These are phyloP conservation scores for Mucor ambiguus DNA, from an alignment of 371 early-diverging fungal species.

Conservation along the genomic window DNA sequence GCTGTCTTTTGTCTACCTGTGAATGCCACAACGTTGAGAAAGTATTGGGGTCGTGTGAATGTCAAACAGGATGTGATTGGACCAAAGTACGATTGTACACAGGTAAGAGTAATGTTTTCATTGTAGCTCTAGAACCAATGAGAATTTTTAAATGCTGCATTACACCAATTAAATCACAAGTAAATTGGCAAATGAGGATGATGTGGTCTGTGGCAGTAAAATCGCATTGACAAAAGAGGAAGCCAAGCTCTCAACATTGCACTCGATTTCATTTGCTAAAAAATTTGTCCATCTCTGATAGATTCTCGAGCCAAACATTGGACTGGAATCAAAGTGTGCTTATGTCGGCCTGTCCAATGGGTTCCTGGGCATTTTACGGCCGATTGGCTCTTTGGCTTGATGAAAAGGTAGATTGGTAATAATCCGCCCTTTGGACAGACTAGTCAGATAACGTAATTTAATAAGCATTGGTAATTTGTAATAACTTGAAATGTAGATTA, in stretches of 20 bases:
- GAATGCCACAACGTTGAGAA: neutral
- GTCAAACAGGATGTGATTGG: constrained; percentile 9
- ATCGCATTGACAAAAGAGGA: neutral
- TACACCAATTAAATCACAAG: constrained; percentile 6
- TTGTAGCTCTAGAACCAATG: neutral
- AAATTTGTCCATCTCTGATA: neutral
- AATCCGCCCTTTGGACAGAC: neutral
- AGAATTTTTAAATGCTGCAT: neutral
- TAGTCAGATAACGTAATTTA: neutral
- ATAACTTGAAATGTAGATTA: neutral
- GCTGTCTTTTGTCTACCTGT: constrained; percentile 2
- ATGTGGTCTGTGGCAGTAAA: neutral
- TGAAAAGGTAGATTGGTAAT: neutral
- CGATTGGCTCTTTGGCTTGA: too few relatives aligned
- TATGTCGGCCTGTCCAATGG: too few relatives aligned
- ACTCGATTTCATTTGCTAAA: neutral
- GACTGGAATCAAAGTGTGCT: too few relatives aligned
- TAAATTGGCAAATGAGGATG: neutral
- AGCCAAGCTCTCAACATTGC: neutral
- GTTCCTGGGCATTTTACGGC: too few relatives aligned
- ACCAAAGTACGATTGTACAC: neutral
- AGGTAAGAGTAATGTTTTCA: neutral
- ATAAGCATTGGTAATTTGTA: neutral
- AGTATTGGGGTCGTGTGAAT: constrained; percentile 11
- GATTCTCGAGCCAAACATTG: neutral